phyloP scores from a whole-genome alignment of 345 rosid species.

The Moringa oleifera region DNA sequence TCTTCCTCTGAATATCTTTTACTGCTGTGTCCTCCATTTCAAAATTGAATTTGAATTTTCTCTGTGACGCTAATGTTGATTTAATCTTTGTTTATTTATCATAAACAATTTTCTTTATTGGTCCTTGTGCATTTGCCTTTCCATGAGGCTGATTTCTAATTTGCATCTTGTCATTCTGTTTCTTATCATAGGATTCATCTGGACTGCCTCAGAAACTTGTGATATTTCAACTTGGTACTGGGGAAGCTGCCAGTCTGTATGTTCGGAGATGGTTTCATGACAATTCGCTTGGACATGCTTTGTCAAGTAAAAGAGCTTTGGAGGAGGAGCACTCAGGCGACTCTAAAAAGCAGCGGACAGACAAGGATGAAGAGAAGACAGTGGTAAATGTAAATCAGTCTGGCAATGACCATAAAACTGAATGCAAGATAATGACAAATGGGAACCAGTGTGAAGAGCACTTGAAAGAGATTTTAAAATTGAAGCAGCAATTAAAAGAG shows the following conservation, averaged over 20 bases:
- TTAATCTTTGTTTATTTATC: background rate
- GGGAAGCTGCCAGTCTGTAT: slow-evolving; percentile 31
- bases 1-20: no score
- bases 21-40: no score
- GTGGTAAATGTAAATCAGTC: slow-evolving; percentile 9
- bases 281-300: slow-evolving; percentile 10
- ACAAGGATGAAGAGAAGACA: background rate
- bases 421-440: slow-evolving; percentile 18
- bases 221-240: slow-evolving; percentile 27
- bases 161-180: background rate
- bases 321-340: slow-evolving; percentile 25
- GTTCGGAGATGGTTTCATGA: slow-evolving; percentile 51
- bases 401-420: slow-evolving; percentile 1
- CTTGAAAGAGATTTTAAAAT: slow-evolving; percentile 41
- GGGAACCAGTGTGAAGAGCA: slow-evolving; percentile 21
- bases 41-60: background rate
- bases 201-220: slow-evolving; percentile 63
- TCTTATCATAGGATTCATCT: slow-evolving; percentile 40
- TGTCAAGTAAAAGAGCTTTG: slow-evolving; percentile 34
- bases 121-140: background rate
- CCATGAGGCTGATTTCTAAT: background rate
- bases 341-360: slow-evolving; percentile 34
- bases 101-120: background rate
- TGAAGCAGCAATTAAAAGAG: slow-evolving; percentile 43
- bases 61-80: background rate